Base-by-base conservation (phyloP, 2,329 filamentous ascomycete species). In the Colletotrichum endophyticum region DNA sequence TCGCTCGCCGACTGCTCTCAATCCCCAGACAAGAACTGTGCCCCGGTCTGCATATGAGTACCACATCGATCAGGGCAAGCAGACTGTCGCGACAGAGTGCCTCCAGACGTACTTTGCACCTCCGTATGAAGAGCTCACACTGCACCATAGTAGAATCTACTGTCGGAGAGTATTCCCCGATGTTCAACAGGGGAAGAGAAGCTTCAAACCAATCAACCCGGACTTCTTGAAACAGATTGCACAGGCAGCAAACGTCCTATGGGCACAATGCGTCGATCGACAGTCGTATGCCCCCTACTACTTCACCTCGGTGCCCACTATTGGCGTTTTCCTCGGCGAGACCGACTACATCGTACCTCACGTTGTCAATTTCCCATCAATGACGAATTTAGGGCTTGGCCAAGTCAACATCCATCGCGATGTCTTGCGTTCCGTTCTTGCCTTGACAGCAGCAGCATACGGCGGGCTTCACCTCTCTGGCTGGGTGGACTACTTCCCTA, bases 401-500 rank as follows among this genome's bases (percentile, higher is more conserved):
- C 73, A 76, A 44, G 73, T 76, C 63, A 76, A 76, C 25, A 57
- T 76, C 15, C 73, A 76, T 28, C 73, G 72, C 32, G 75, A 77
- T 19, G 67, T 64, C 12, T 73, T 77, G 39, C 75, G 75, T 22
- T 72, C 72, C 15, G 64, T 75, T 8, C 39, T 75, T 28, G 75
- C 72, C 11, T 32, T 77, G 36, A 75, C 73, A 9, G 72, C 72
- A 19, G 75, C 75, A 25, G 72, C 66, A 6, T 77, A 75, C 25
- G 75, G 75, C 22, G 72, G 67, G 16, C 64, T 82, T 5, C 82
- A 82, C 61, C 64, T 79, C 11, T 76, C 78, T 3, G 81, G 78
- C 9, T 82, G 81, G 81, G 79, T 81, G 28, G 79, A 81, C 27
- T 75, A 81, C 64, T 83, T 82, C 64, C 79, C 81, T 1, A 79